Conservation (phyloP, 371 early-diverging fungal genomes). For the Choanephora cucurbitarum region DNA sequence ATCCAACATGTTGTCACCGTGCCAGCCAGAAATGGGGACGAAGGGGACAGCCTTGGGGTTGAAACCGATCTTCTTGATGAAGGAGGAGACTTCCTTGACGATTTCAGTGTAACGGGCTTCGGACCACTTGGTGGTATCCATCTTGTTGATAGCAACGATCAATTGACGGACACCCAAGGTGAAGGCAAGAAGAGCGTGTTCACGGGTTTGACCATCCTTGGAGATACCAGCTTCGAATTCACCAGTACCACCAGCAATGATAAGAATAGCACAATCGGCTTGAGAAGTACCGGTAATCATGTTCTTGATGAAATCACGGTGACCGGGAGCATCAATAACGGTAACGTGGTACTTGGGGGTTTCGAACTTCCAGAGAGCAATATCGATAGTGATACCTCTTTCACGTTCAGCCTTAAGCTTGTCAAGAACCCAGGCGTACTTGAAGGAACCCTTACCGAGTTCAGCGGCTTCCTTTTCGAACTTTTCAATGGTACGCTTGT, state of each 20-base stretch:
- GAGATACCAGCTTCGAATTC: conserved; percentile 99
- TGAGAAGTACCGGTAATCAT: conserved; percentile 96
- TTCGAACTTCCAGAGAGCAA: conserved; percentile 98
- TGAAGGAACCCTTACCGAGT: conserved; percentile 98
- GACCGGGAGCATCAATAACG: conserved; percentile 99
- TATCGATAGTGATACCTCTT: conserved; percentile 97
- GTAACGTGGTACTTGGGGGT: conserved; percentile 95
- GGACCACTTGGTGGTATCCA: conserved; percentile 96
- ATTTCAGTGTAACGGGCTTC: conserved; percentile 95
- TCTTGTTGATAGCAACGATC: conserved; percentile 98
- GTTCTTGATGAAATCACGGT: conserved; percentile 99
- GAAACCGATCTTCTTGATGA: conserved; percentile 96
- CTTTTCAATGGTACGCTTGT: conserved; percentile 98
- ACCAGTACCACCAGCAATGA: conserved; percentile 93
- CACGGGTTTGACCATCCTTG: conserved; percentile 99
- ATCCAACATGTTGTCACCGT: conserved; percentile 98
- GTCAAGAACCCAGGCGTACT: conserved; percentile 96
- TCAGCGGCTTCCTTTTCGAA: conserved; percentile 98
- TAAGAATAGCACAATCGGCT: conserved; percentile 97
- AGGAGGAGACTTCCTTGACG: conserved; percentile 90
- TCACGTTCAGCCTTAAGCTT: conserved; percentile 97
- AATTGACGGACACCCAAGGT: conserved; percentile 97
- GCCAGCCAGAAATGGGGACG: conserved; percentile 98
- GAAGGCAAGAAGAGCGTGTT: conserved; percentile 98
- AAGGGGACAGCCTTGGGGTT: conserved; percentile 91